Conservation (phyloP, 2,329 filamentous ascomycete genomes). For the Hypoxylon sp. region DNA sequence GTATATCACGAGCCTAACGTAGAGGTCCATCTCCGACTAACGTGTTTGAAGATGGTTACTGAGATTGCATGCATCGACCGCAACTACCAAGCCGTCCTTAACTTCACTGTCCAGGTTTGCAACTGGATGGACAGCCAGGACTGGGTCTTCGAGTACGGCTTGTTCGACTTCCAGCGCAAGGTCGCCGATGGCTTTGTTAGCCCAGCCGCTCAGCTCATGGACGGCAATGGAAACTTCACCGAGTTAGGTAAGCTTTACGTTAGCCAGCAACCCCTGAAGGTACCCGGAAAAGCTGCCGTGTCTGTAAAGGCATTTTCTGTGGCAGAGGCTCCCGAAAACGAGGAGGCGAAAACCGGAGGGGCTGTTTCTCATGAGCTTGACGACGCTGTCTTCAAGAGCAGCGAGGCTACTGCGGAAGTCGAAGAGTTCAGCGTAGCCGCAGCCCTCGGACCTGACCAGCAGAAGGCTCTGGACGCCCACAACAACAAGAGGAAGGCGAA, state of each 20-base stretch:
- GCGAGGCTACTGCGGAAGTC: slow-evolving; percentile 13
- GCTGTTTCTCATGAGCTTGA: slow-evolving; percentile 20
- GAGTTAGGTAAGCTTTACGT: slow-evolving; percentile 50
- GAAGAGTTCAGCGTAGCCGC: slow-evolving; percentile 35
- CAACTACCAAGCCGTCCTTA: slow-evolving; percentile 55
- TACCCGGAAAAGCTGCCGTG: slow-evolving; percentile 34
- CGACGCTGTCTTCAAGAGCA: slow-evolving; percentile 4
- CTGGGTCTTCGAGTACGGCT: slow-evolving; percentile 61
- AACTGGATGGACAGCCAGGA: slow-evolving; percentile 61
- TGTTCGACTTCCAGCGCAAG: slow-evolving; percentile 61
- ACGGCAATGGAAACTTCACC: slow-evolving; percentile 59
- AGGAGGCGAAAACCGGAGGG: slow-evolving; percentile 12
- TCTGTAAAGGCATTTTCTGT: slow-evolving; percentile 23
- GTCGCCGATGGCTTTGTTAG: slow-evolving; percentile 63
- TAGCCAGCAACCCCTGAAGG: slow-evolving; percentile 47
- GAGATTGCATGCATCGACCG: slow-evolving; percentile 62
- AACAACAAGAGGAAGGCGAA: slow-evolving; percentile 51
- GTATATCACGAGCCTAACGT: slow-evolving; percentile 18
- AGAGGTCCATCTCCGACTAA: slow-evolving; percentile 33
- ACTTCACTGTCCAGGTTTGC: slow-evolving; percentile 59
- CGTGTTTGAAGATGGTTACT: slow-evolving; percentile 55
- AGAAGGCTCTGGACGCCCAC: slow-evolving; percentile 51
- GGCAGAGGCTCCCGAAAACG: not conserved
- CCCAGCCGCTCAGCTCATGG: slow-evolving; percentile 63
- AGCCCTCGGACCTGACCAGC: slow-evolving; percentile 44